Conservation (phyloP, 306 rosid species). For the Cotoneaster glaucophyllus region DNA sequence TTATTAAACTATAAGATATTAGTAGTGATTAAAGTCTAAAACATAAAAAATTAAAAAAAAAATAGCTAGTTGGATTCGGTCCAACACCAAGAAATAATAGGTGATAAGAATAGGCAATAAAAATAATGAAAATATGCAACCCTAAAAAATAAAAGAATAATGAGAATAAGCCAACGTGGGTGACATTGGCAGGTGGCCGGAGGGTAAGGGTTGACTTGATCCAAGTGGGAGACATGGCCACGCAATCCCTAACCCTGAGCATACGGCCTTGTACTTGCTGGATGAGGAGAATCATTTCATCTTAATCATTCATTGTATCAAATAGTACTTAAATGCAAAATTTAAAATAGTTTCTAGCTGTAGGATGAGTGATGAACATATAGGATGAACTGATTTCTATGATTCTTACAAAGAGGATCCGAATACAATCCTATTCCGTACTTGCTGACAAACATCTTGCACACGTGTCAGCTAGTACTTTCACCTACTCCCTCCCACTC, state of each 20-base stretch:
- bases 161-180: not conserved
- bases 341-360: too few species aligned
- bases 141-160: not conserved
- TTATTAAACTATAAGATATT: not conserved
- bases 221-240: constrained; percentile 26
- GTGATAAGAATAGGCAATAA: not conserved
- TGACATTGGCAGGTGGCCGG: constrained; percentile 13
- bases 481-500: constrained; percentile 7
- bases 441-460: constrained; percentile 10
- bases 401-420: too few species aligned
- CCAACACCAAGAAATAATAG: not conserved
- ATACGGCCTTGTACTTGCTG: constrained; percentile 41
- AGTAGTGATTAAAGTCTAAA: not conserved
- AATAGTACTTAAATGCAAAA: too few species aligned
- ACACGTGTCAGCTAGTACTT: constrained; percentile 14
- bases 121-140: not conserved
- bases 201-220: constrained; percentile 32
- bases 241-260: constrained; percentile 18
- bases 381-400: too few species aligned
- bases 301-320: too few species aligned
- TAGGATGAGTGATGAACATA: rapidly evolving
- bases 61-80: not conserved
- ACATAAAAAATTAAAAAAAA: not conserved
- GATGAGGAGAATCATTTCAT: too few species aligned
- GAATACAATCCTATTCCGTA: too few species aligned